Evolutionary conservation across 768 basidiomycete genomes (phyloP), one percentile per base, ranked within the genome.

Genomic region (Mycena floridula): DNA sequence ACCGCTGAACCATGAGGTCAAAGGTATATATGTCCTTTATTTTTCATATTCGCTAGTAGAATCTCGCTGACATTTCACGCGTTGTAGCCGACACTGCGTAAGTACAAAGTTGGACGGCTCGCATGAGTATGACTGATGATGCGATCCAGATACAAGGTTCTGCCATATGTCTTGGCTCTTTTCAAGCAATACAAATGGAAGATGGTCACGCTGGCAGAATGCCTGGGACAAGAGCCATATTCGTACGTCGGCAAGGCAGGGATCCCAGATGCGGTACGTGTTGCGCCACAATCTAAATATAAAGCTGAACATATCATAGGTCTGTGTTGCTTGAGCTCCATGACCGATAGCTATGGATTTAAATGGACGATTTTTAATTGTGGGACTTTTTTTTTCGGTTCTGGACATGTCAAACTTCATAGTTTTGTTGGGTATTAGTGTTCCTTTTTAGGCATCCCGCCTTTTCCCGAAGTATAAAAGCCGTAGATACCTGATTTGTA

Each of bases 211-310:
- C 1, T 40, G 16, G 45, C 45, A 5, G 18, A 41, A 32, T 46
- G 45, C 23, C 23, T 46, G 16, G 45, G 39, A 0, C n/a, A n/a
- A 4, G n/a, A 39, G 21, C 38, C 40, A 13, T 52, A 48, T 44
- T 45, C 50, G 2, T 47, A 42, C 24, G 30, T 41, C 18, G 43
- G 43, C 18, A n/a, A n/a, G n/a, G n/a, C n/a, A n/a, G n/a, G n/a
- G n/a, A n/a, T n/a, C n/a, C n/a, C n/a, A n/a, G n/a, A n/a, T n/a
- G n/a, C n/a, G n/a, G n/a, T n/a, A n/a, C n/a, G n/a, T n/a, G n/a
- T n/a, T n/a, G n/a, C n/a, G n/a, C n/a, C n/a, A n/a, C n/a, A n/a
- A n/a, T n/a, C n/a, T n/a, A n/a, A n/a, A n/a, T n/a, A n/a, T n/a
- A n/a, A n/a, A n/a, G n/a, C n/a, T n/a, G n/a, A n/a, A n/a, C n/a